These are phyloP conservation scores for Ophiostoma sp. DNA, from an alignment of 2,329 filamentous ascomycete species.

Conservation along the genomic window DNA sequence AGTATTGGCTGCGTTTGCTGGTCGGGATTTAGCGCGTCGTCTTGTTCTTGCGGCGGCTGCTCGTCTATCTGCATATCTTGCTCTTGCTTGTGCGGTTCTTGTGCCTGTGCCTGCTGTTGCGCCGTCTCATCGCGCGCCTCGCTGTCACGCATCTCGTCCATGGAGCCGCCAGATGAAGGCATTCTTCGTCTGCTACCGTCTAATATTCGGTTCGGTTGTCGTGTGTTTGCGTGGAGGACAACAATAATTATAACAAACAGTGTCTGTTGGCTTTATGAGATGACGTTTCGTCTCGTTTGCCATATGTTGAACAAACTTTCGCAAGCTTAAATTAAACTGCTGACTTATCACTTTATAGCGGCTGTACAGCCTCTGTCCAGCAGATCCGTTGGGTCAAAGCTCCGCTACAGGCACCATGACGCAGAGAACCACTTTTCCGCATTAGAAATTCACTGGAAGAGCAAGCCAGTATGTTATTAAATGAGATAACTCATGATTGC, in stretches of 20 bases:
- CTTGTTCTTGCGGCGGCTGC: not conserved
- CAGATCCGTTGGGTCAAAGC: not conserved
- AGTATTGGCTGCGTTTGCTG: too few relatives aligned
- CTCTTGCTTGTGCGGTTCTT: not conserved
- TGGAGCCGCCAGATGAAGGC: not conserved
- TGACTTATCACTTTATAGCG: conserved; percentile 8
- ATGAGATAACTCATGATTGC: too few relatives aligned
- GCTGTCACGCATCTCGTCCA: not conserved
- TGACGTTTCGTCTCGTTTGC: not conserved
- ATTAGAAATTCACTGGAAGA: not conserved
- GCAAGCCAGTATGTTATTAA: not conserved
- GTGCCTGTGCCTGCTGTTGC: not conserved
- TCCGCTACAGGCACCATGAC: not conserved
- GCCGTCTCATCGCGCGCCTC: not conserved
- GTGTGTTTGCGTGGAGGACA: too few relatives aligned
- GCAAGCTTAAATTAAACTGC: conserved; percentile 2
- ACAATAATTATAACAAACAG: too few relatives aligned
- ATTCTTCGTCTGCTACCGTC: not conserved
- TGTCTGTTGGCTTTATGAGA: too few relatives aligned
- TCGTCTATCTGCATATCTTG: not conserved
- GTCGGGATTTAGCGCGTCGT: not conserved
- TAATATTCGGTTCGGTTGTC: too few relatives aligned
- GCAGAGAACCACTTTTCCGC: not conserved
- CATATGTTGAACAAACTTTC: not conserved
- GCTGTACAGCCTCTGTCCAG: not conserved